A percentile compares a stretch with the other conserved stretches of the same genome.
Conservation (phyloP, 805 yeast genomes). For the Kluyveromyces starmeri region DNA sequence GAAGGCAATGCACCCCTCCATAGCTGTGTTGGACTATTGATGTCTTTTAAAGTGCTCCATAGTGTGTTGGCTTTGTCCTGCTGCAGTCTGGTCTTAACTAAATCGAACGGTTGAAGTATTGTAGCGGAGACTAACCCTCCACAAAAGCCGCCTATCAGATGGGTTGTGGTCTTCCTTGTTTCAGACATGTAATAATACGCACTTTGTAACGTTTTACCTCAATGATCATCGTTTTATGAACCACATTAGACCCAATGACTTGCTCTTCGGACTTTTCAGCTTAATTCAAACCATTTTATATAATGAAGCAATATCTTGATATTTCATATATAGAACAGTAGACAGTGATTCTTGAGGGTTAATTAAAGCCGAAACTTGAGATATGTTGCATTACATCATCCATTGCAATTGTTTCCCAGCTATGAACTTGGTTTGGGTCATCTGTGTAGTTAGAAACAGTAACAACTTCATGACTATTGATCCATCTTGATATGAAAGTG, state of each 20-base stretch:
- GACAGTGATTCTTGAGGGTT: too few species aligned
- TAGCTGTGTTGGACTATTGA: slow-evolving; percentile 37
- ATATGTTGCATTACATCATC: too few species aligned
- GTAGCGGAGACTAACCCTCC: slow-evolving; percentile 82
- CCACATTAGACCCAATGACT: too few species aligned
- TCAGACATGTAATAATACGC: slow-evolving; percentile 7
- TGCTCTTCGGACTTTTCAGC: too few species aligned
- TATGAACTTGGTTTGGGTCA: too few species aligned
- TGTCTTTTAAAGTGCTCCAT: slow-evolving; percentile 29
- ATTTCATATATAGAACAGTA: too few species aligned
- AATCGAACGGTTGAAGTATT: slow-evolving; percentile 78
- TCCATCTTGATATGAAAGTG: slow-evolving; percentile 19
- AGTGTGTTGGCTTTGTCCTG: slow-evolving; percentile 35
- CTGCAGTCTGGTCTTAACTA: slow-evolving; percentile 81
- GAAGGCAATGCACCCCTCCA: slow-evolving; percentile 97
- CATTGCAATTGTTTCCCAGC: too few species aligned
- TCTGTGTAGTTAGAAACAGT: slow-evolving; percentile 7
- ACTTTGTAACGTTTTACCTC: too few species aligned
- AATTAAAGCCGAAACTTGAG: too few species aligned
- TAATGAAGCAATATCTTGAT: too few species aligned
- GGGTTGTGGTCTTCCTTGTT: slow-evolving; percentile 30
- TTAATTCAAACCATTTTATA: too few species aligned
- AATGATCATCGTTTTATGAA: too few species aligned
- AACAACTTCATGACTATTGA: slow-evolving; percentile 13
- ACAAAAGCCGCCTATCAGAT: slow-evolving; percentile 68